A percentile compares a stretch with the other conserved stretches of the same genome.
phyloP scores from a whole-genome alignment of 768 basidiomycete genomes.

The Amanita fuliginea region DNA sequence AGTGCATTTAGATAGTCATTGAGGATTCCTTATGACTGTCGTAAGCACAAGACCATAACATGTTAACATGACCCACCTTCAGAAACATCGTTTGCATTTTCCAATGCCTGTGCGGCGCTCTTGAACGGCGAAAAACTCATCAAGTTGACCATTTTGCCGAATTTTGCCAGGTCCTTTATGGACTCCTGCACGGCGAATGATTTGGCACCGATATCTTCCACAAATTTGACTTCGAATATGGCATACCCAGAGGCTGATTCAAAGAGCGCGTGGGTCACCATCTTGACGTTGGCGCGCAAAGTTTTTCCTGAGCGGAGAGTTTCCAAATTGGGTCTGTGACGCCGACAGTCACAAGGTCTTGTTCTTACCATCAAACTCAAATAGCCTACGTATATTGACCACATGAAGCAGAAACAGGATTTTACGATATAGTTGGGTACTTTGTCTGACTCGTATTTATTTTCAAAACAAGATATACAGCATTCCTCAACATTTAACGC shows the following conservation, averaged over 20 bases:
- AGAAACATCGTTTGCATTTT: conserved; percentile 93
- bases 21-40: conserved; percentile 49
- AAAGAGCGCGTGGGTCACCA: conserved; percentile 84
- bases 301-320: conserved; percentile 16
- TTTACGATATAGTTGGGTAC: too few species aligned
- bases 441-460: neutral
- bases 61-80: conserved; percentile 47
- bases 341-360: neutral
- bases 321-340: conserved; percentile 4
- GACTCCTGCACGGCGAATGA: conserved; percentile 74
- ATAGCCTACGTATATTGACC: too few species aligned
- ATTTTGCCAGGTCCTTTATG: conserved; percentile 78
- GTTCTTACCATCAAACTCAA: too few species aligned
- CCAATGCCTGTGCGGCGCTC: conserved; percentile 84
- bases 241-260: conserved; percentile 94
- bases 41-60: neutral
- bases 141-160: conserved; percentile 85
- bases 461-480: neutral
- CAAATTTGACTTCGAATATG: conserved; percentile 77
- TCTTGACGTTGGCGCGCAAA: conserved; percentile 21
- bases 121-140: conserved; percentile 92
- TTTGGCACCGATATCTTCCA: conserved; percentile 80
- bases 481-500: neutral
- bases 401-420: too few species aligned
- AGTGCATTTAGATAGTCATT: conserved; percentile 77